Base-by-base conservation (phyloP, 257 asterid species). In the Solanum clarkiae region DNA sequence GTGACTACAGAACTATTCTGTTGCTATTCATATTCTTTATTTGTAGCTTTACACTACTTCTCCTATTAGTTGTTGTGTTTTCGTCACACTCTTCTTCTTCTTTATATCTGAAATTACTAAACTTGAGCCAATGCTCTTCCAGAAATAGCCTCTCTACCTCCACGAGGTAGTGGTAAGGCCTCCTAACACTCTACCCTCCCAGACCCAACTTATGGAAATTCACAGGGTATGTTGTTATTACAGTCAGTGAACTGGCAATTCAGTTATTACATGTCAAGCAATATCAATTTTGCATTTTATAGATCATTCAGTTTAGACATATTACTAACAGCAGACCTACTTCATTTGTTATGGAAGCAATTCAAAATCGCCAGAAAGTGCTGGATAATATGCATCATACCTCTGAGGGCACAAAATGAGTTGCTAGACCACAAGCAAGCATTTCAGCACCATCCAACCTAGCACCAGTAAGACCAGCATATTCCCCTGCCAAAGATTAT, bases 391-490 rank as follows among this genome's bases (percentile, higher is more conserved):
- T 22, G 69, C 16, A 71, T 75, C 57, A 70, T 86, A 94, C 98
- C 97, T 91, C 93, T 49, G 97, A 92, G 9, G 84, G 93, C 72
- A 96, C 97, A 90, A 88, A 96, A 86, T 96, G 98, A 89, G 98
- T 94, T 69, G 98, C 98, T 80, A 94, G 91, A 59, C 99, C 99
- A 86, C 94, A 92, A 59, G 94, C 95, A 86, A 96, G 95, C 99
- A 94, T 94, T 90, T 96, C 99, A 65, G 97, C 93, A 85, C 98
- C 97, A 90, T 94, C 97, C 85, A 96, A 86, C 86, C 95, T 90
- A 82, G 96, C 88, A 56, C 99, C 99, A n/a, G 98, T 89, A 84
- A 96, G 91, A 77, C 97, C 97, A 68, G 88, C 90, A 88, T 94
- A 96, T 88, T 96, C 98, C 83, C 99, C 98, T 96, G 95, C 93